Percentiles rank a stretch among this genome's conserved stretches.
phyloP scores from a whole-genome alignment of 2,329 filamentous ascomycete species.

The Fusarium setosum region DNA sequence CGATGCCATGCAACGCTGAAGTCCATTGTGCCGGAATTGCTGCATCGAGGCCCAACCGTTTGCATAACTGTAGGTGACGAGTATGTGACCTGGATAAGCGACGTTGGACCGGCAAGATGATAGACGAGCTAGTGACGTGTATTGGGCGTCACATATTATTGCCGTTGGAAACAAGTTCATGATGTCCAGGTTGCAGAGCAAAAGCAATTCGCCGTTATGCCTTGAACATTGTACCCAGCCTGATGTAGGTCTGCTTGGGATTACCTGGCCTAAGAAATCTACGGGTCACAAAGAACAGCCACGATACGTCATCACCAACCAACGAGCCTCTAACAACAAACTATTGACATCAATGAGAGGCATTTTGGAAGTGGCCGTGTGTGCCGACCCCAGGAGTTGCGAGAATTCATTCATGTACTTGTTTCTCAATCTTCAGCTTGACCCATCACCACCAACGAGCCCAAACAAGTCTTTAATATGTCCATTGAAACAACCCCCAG shows the following conservation, averaged over 20 bases:
- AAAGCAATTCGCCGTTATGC: background rate
- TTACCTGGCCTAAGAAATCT: background rate
- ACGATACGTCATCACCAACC: no score
- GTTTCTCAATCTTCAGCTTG: no score
- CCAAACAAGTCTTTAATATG: no score
- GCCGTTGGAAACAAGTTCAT: background rate
- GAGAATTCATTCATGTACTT: no score
- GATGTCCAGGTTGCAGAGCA: background rate
- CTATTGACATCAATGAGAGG: no score
- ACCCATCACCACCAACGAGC: no score
- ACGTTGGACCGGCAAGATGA: background rate
- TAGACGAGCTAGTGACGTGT: background rate
- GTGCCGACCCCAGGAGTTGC: no score
- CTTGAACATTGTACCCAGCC: background rate
- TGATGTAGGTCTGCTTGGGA: no score
- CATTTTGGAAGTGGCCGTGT: no score
- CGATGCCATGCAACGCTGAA: conserved; percentile 2
- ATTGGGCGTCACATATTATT: background rate
- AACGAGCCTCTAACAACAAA: no score
- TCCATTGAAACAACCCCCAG: background rate
- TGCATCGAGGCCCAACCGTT: conserved; percentile 6
- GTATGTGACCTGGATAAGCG: background rate
- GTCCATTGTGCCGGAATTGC: background rate
- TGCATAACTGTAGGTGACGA: background rate
- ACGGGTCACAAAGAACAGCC: no score